Percentiles rank a stretch among this genome's conserved stretches.
These are phyloP conservation scores for Echium plantagineum DNA, from an alignment of 257 asterid genomes.

Conservation along the genomic window DNA sequence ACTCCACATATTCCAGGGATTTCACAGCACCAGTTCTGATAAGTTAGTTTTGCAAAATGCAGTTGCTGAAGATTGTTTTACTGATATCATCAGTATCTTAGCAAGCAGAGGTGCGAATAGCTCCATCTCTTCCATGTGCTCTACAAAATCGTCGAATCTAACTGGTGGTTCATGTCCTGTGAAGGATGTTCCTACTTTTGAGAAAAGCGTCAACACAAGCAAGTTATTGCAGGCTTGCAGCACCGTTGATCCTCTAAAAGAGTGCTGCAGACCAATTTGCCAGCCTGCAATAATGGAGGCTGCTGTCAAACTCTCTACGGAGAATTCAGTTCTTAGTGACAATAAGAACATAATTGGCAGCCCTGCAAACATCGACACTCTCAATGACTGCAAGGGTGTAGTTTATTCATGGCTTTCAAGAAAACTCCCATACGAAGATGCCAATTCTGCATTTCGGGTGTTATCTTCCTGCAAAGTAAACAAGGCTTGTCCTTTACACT, in stretches of 20 bases:
- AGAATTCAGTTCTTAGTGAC: constrained; percentile 34
- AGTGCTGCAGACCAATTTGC: constrained; percentile 87
- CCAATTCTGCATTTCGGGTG: constrained; percentile 69
- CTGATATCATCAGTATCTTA: constrained; percentile 86
- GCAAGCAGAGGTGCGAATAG: constrained; percentile 93
- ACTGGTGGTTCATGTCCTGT: constrained; percentile 98
- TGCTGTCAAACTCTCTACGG: constrained; percentile 65
- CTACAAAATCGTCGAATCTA: constrained; percentile 58
- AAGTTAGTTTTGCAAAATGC: constrained; percentile 62
- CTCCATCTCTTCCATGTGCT: constrained; percentile 65
- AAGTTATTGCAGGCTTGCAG: constrained; percentile 81
- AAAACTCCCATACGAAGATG: constrained; percentile 63
- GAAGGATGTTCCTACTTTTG: constrained; percentile 60
- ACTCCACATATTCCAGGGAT: constrained; percentile 91
- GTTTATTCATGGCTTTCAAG: constrained; percentile 81
- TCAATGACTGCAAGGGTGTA: constrained; percentile 85
- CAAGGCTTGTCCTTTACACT: constrained; percentile 86
- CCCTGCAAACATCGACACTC: constrained; percentile 37
- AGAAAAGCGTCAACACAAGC: constrained; percentile 75
- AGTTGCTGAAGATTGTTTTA: constrained; percentile 86
- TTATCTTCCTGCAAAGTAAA: constrained; percentile 94
- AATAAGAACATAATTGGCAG: constrained; percentile 46
- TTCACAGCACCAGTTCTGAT: constrained; percentile 51
- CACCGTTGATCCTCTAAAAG: constrained; percentile 77
- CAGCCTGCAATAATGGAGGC: constrained; percentile 89